Conservation (phyloP, 257 asterid genomes). For the Solanum corneliomulleri region DNA sequence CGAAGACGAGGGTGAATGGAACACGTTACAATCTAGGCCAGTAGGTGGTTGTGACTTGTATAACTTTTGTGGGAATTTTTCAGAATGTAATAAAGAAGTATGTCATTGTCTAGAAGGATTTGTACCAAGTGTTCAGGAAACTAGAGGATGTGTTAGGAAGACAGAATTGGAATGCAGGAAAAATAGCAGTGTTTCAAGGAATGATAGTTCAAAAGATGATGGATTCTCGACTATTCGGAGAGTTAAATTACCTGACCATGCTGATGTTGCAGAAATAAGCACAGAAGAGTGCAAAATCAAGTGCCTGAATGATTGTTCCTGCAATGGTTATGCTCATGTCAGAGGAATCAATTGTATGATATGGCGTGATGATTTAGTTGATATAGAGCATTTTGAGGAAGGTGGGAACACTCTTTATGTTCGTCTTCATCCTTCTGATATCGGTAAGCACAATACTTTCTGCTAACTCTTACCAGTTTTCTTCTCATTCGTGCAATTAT, state of each 20-base stretch:
- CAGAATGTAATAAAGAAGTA: conserved; percentile 20
- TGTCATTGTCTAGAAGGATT: conserved; percentile 56
- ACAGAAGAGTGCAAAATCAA: conserved; percentile 15
- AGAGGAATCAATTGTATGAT: conserved; percentile 53
- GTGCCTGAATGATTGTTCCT: conserved; percentile 58
- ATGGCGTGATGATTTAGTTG: conserved; percentile 54
- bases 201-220: conserved; percentile 10
- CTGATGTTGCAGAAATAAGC: conserved; percentile 18
- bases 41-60: conserved; percentile 31
- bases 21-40: conserved; percentile 32
- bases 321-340: conserved; percentile 51
- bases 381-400: conserved; percentile 37
- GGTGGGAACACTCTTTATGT: conserved; percentile 45
- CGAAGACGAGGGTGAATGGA: conserved; percentile 20
- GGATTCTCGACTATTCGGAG: conserved; percentile 19
- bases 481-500: not conserved
- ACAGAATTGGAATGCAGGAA: conserved; percentile 21
- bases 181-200: not conserved
- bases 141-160: conserved; percentile 56
- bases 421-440: conserved; percentile 50
- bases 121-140: conserved; percentile 29
- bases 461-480: not conserved
- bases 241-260: conserved; percentile 66
- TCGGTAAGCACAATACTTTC: conserved; percentile 20
- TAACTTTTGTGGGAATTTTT: conserved; percentile 58